Evolutionary conservation across 163 green algal genomes (phyloP).

Genomic region (Coccomyxa subellipsoidea): DNA sequence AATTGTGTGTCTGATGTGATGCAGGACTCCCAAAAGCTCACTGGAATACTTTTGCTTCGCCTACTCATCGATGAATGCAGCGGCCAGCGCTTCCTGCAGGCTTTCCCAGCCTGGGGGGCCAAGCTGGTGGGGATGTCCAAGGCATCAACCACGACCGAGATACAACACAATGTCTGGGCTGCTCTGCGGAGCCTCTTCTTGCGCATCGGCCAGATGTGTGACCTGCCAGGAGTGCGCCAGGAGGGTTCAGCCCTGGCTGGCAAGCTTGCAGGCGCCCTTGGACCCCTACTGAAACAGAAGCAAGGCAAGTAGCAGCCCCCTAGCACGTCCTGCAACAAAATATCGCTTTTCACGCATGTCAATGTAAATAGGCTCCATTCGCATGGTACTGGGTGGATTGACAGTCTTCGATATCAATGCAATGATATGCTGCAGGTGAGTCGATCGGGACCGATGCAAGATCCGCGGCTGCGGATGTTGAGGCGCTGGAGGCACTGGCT

Average conservation of each 20-base stretch:
- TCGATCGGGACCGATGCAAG: neutral
- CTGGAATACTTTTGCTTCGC: neutral
- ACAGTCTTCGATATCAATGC: too few relatives aligned
- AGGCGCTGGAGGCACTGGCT: slow-evolving; percentile 18
- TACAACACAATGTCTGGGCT: neutral
- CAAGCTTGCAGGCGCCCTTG: slow-evolving; percentile 20
- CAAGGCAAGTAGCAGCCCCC: neutral
- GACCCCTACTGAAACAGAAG: neutral
- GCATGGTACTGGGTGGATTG: too few relatives aligned
- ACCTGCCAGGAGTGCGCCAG: slow-evolving; percentile 24
- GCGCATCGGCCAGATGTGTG: slow-evolving; percentile 19
- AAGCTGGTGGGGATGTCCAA: neutral
- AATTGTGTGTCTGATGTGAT: neutral
- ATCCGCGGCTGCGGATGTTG: neutral
- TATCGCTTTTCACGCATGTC: too few relatives aligned
- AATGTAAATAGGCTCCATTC: too few relatives aligned
- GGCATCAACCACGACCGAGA: neutral
- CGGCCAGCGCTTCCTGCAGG: neutral
- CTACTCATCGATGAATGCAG: neutral
- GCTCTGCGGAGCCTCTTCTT: neutral
- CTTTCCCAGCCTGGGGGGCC: neutral
- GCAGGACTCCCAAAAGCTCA: neutral
- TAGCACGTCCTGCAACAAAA: too few relatives aligned
- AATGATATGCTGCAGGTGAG: neutral
- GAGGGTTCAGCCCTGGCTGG: slow-evolving; percentile 20